Percentiles rank a stretch among this genome's conserved stretches.
Conservation (phyloP, 352 stramenopile species). For the Globisporangium orthogonon region DNA sequence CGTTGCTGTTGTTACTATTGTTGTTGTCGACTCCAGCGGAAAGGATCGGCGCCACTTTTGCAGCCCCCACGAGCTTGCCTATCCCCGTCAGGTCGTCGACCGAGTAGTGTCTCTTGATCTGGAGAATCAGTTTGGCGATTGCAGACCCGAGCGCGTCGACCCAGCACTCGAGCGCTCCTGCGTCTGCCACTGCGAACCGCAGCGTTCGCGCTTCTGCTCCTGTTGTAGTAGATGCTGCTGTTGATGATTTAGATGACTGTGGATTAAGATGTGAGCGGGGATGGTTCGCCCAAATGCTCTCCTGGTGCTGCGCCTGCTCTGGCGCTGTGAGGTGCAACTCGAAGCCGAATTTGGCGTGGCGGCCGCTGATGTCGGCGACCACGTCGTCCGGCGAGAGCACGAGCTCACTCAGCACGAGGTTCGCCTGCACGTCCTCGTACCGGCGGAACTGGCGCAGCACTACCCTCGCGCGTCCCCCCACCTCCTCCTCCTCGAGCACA, state of each 20-base stretch:
- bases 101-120: conserved; percentile 15
- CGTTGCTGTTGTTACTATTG: conserved; percentile 1
- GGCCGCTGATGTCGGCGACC: conserved; percentile 41
- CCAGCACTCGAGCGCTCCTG: conserved; percentile 34
- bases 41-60: conserved; percentile 12
- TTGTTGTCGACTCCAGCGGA: neutral
- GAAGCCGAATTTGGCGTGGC: conserved; percentile 38
- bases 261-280: too few relatives aligned
- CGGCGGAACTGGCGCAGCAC: conserved; percentile 48
- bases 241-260: neutral
- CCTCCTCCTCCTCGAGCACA: conserved; percentile 31
- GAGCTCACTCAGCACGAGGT: conserved; percentile 31
- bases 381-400: conserved; percentile 49
- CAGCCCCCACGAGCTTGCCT: conserved; percentile 4
- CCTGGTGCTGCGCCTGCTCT: neutral
- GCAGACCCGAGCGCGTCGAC: conserved; percentile 36
- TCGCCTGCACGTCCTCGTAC: conserved; percentile 16
- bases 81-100: conserved; percentile 15
- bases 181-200: conserved; percentile 29
- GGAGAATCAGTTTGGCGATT: conserved; percentile 35
- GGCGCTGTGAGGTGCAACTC: conserved; percentile 31
- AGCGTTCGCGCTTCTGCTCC: conserved; percentile 17
- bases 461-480: conserved; percentile 15
- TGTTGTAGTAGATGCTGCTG: conserved; percentile 1
- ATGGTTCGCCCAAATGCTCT: neutral